Percentiles rank a stretch among this genome's conserved stretches.
Evolutionary conservation across 805 yeast genomes (phyloP).

Genomic region (Metschnikowia lochheadii): DNA sequence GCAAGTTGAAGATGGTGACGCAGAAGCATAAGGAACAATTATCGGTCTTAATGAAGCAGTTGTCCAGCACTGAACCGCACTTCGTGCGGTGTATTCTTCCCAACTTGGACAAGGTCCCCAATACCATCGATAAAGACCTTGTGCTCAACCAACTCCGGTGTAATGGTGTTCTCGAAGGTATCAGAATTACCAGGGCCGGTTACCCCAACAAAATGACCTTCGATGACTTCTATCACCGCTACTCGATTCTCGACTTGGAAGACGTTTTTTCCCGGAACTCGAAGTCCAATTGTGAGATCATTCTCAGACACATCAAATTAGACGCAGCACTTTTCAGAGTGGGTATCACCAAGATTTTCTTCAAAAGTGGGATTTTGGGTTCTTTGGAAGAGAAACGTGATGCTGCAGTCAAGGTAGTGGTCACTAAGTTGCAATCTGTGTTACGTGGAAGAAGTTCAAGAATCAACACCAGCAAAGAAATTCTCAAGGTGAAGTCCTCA

Average conservation of each 20-base stretch:
- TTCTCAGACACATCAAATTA: constrained; percentile 59
- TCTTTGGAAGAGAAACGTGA: constrained; percentile 77
- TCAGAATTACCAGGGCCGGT: constrained; percentile 94
- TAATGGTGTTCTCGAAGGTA: constrained; percentile 97
- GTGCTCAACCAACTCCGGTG: constrained; percentile 89
- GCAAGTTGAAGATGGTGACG: constrained; percentile 63
- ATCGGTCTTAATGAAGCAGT: constrained; percentile 61
- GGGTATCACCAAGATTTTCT: constrained; percentile 70
- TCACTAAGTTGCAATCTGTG: constrained; percentile 60
- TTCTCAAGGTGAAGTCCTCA: constrained; percentile 67
- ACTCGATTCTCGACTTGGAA: constrained; percentile 56
- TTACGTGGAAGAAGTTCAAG: constrained; percentile 65
- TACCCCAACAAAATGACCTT: constrained; percentile 90
- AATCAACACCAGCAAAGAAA: constrained; percentile 37
- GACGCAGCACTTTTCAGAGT: constrained; percentile 58
- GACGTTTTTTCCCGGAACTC: constrained; percentile 43
- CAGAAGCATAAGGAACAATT: constrained; percentile 87
- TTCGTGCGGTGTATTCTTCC: constrained; percentile 96
- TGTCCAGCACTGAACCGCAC: constrained; percentile 85
- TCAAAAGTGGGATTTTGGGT: constrained; percentile 74
- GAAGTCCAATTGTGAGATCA: constrained; percentile 65
- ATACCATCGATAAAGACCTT: constrained; percentile 64
- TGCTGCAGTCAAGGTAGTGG: constrained; percentile 47
- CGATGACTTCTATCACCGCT: constrained; percentile 72
- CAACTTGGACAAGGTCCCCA: constrained; percentile 68